Conservation (phyloP, 768 basidiomycete species). For the Termitomyces sp. region DNA sequence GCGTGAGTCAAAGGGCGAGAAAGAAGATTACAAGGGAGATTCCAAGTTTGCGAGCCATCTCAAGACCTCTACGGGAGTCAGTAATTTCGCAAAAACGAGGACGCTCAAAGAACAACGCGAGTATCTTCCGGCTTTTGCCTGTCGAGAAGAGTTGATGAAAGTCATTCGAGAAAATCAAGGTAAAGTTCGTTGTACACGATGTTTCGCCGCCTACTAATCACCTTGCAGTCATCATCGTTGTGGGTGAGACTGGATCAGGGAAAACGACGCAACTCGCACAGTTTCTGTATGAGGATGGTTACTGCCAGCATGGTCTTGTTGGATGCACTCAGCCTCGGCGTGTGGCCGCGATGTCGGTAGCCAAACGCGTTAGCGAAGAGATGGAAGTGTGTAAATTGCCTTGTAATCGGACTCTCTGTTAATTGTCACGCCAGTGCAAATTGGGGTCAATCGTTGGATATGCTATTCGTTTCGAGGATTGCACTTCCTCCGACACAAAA, state of each 20-base stretch:
- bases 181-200: slow-evolving; percentile 23
- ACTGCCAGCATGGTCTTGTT: slow-evolving; percentile 83
- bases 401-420: neutral
- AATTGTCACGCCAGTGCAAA: slow-evolving; percentile 56
- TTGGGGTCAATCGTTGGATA: slow-evolving; percentile 92
- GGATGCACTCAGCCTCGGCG: slow-evolving; percentile 98
- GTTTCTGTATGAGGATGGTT: slow-evolving; percentile 97
- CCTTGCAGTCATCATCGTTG: slow-evolving; percentile 78
- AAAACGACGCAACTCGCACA: slow-evolving; percentile 97
- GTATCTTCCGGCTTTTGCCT: slow-evolving; percentile 96
- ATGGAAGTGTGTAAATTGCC: slow-evolving; percentile 71
- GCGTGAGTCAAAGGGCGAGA: slow-evolving; percentile 48
- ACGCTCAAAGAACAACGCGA: slow-evolving; percentile 95
- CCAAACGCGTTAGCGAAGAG: slow-evolving; percentile 99
- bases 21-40: slow-evolving; percentile 84
- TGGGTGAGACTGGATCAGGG: slow-evolving; percentile 99
- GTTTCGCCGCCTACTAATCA: slow-evolving; percentile 2
- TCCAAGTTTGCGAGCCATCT: slow-evolving; percentile 97
- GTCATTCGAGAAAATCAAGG: slow-evolving; percentile 95
- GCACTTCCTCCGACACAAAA: slow-evolving; percentile 89
- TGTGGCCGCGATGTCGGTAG: slow-evolving; percentile 99
- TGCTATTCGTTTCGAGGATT: slow-evolving; percentile 98
- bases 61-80: slow-evolving; percentile 74
- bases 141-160: slow-evolving; percentile 88
- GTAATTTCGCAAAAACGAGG: slow-evolving; percentile 74